A percentile compares a stretch with the other conserved stretches of the same genome.
Conservation (phyloP, 2,329 filamentous ascomycete species). For the Trichoderma koningii region DNA sequence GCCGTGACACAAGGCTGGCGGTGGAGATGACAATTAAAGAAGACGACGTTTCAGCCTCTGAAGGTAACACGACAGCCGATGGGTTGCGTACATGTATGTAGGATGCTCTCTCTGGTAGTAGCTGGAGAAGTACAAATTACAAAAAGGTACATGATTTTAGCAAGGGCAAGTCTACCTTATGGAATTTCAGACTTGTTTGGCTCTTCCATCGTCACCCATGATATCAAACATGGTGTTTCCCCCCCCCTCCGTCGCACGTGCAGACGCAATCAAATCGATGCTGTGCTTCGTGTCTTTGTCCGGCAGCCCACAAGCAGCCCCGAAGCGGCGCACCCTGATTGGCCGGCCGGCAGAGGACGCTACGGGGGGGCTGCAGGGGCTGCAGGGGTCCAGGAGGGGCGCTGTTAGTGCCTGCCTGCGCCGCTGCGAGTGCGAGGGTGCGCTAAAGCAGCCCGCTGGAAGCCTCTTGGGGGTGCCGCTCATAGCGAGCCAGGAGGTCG, state of each 20-base stretch:
- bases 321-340: slow-evolving; percentile 4
- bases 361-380: slow-evolving; percentile 24
- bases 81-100: background rate
- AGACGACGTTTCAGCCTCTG: background rate
- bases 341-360: background rate
- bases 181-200: no score
- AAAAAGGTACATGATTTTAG: no score
- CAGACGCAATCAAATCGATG: background rate
- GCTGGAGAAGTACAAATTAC: background rate
- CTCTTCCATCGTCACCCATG: no score
- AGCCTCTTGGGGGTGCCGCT: background rate
- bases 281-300: slow-evolving; percentile 6
- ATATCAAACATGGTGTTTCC: background rate
- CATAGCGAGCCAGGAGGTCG: background rate
- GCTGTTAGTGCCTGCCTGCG: background rate
- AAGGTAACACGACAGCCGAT: background rate
- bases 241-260: background rate
- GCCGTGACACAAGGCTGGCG: background rate
- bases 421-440: slow-evolving; percentile 1
- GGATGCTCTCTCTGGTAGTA: no score
- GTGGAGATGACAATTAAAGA: slow-evolving; percentile 18
- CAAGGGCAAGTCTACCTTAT: no score
- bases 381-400: slow-evolving; percentile 17
- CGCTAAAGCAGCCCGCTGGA: slow-evolving; percentile 13
- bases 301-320: background rate